Percentiles rank a stretch among this genome's conserved stretches.
These are phyloP conservation scores for Aspergillus terreus DNA, from an alignment of 2,329 filamentous ascomycete species.

Conservation along the genomic window DNA sequence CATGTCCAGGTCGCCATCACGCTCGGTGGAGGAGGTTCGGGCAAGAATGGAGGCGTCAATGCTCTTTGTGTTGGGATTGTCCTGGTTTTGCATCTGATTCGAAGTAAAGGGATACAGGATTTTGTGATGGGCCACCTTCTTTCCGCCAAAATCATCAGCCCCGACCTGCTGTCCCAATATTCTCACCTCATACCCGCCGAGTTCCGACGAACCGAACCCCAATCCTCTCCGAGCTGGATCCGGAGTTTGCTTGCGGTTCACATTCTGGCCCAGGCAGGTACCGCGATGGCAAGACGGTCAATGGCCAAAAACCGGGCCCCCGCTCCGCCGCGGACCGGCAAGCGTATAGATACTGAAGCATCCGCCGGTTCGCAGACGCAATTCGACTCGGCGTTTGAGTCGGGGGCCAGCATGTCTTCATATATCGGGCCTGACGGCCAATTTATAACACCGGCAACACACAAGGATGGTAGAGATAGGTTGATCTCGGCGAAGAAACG, in stretches of 20 bases:
- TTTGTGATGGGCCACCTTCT: conserved; percentile 47
- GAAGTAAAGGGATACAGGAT: conserved; percentile 46
- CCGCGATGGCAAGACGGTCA: conserved; percentile 45
- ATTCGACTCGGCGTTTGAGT: conserved; percentile 42
- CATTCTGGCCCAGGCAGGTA: conserved; percentile 47
- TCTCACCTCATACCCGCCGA: conserved; percentile 42
- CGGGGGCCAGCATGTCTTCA: conserved; percentile 39
- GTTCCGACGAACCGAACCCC: conserved; percentile 39
- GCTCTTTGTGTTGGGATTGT: conserved; percentile 44
- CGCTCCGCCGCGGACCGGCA: conserved; percentile 37
- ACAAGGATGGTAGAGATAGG: conserved; percentile 55
- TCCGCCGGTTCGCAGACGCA: conserved; percentile 42
- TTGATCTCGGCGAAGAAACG: conserved; percentile 70
- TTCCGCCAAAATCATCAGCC: conserved; percentile 42
- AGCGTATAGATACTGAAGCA: conserved; percentile 44
- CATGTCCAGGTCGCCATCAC: conserved; percentile 92
- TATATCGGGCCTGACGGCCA: conserved; percentile 39
- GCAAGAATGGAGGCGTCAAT: conserved; percentile 46
- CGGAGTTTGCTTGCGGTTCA: conserved; percentile 48
- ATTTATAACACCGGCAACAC: conserved; percentile 50
- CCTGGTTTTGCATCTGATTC: conserved; percentile 43
- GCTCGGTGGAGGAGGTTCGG: conserved; percentile 69
- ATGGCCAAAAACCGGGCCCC: conserved; percentile 45
- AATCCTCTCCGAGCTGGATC: conserved; percentile 43
- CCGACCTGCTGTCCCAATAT: conserved; percentile 41